Base-by-base conservation (phyloP, 164 flowering plant species). In the Vitis riparia region DNA sequence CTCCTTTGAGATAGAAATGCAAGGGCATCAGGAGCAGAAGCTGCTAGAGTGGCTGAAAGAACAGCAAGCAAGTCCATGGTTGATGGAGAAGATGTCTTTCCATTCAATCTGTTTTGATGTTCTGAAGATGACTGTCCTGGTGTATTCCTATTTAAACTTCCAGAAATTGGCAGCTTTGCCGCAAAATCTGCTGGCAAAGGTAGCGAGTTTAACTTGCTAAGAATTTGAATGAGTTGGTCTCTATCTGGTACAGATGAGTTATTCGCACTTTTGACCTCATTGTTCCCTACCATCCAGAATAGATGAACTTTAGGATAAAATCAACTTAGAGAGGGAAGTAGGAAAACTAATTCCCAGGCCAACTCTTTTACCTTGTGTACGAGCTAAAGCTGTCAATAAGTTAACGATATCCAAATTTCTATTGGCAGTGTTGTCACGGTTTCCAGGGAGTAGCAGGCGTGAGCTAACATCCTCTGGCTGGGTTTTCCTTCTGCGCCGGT, bases 401-500 rank as follows among this genome's bases (percentile, higher is more conserved):
- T 85, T 87, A 59, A 91, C 83, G 66, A 93, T 73, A 77, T 93
- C 93, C 65, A 86, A n/a, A 60, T 86, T 86, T 55, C 77, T 84
- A 64, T 67, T 73, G 19, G 61, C 53, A 59, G 61, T 55, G 14
- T 77, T 85, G 49, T 85, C 87, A 17, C 37, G 59, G 61, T 76
- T 79, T 57, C 83, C 87, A 53, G 87, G 74, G 57, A 78, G 69
- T 15, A 79, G 50, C 55, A 77, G 23, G 59, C 76, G 73, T 10
- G 93, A 81, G 62, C 88, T 74, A 63, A 78, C 81, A 71, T 93
- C 98, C 47, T 88, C 94, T 3, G 91, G 87, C 68, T 88, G 97
- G 30, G 97, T 86, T 80, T 93, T 93, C 81, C 98, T 83, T 68
- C 98, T 85, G 23, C 98, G 75, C 62, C 92, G 76, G 66, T 93